These are phyloP conservation scores for Phoenix dactylifera DNA, from an alignment of 176 grass and related monocot species.

Conservation along the genomic window DNA sequence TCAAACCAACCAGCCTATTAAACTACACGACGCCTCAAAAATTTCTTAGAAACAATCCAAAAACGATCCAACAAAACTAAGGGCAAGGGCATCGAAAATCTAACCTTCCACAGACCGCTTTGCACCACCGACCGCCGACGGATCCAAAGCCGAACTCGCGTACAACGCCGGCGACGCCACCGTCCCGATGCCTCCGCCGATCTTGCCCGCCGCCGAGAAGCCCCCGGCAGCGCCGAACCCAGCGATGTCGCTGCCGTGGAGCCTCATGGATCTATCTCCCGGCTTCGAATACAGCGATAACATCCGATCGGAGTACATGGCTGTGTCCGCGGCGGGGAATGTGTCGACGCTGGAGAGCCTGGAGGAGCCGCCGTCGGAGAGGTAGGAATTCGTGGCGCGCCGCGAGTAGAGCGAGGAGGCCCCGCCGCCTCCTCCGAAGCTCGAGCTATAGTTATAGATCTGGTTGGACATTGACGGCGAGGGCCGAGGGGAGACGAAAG, in stretches of 20 bases:
- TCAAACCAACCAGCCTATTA: no score
- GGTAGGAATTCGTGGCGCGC: conserved; percentile 10
- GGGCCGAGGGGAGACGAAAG: neutral
- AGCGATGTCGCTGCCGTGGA: no score
- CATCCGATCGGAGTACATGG: conserved; percentile 41
- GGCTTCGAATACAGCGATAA: conserved; percentile 33
- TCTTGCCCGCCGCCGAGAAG: no score
- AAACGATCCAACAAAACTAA: no score
- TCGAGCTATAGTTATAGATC: conserved; percentile 34
- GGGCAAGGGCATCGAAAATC: neutral
- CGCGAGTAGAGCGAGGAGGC: conserved; percentile 26
- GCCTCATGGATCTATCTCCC: no score
- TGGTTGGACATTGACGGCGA: conserved; percentile 50
- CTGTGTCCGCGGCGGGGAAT: neutral
- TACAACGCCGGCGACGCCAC: neutral
- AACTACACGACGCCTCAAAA: no score
- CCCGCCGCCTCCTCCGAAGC: conserved; percentile 6
- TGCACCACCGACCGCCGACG: conserved; percentile 15
- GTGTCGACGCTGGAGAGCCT: conserved; percentile 4
- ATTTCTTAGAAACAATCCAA: no score
- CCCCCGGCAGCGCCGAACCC: neutral
- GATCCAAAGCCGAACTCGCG: conserved; percentile 7
- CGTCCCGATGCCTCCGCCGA: no score
- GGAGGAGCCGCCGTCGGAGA: neutral
- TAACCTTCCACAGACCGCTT: conserved; percentile 65